Evolutionary conservation across 305 asterid genomes (phyloP), one percentile per base, ranked within the genome.

Genomic region (Fraxinus paxiana): DNA sequence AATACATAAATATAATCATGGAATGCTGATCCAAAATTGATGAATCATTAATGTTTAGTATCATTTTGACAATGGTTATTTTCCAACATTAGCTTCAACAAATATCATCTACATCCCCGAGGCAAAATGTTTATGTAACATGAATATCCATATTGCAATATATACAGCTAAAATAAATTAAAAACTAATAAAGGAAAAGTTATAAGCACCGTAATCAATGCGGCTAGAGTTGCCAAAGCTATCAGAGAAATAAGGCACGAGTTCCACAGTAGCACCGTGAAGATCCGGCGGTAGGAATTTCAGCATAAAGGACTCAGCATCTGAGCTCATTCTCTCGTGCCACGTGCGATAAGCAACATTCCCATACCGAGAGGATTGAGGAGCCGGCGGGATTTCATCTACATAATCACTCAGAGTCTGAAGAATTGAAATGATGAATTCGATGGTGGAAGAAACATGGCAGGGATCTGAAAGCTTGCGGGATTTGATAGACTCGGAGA

Each of bases 161-260:
- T 56, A 6, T 56, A 56, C 28, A 13, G 73, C 5, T 28, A 9
- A 67, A 10, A 28, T 28, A 26, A 67, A 67, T 12, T 24, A 10
- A 22, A 22, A 67, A 28, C 10, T 67, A 26, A 67, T 10, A 5
- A 13, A 69, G 38, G 18, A 69, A 69, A 69, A 30, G 37, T 5
- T 5, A 30, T 69, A 22, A 17, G 37, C 71, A 94, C 97, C 98
- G 56, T 89, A 94, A 84, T 93, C 98, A 41, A 94, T 94, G 76
- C 98, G 92, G 30, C 90, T 82, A 28, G 94, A 86, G 28, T 94
- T 93, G 82, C 98, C 98, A 79, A 94, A 94, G 85, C 97, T 89
- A 77, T 94, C 97, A 9, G 94, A 86, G 79, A 92, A 91, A 78
- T 94, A 94, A 1, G 94, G 95, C 81, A 90, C 96, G 34, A 94